Conservation (phyloP, 352 stramenopile genomes). For the Thalassiosira hispida region DNA sequence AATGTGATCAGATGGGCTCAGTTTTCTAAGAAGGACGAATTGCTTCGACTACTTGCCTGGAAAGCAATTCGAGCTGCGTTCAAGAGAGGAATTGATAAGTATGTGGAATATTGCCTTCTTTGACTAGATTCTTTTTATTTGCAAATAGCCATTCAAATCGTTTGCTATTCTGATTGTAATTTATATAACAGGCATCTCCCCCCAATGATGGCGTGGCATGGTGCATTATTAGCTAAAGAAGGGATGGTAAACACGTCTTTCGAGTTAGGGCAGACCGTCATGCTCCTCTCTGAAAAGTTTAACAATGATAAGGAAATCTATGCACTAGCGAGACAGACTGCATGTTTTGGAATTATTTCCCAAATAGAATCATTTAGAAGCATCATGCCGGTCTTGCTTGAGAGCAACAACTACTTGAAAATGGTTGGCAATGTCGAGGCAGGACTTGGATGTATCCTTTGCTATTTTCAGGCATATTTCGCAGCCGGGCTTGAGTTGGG, state of each 20-base stretch:
- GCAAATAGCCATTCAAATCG: no score
- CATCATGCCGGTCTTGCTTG: background rate
- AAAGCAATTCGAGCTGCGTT: slow-evolving; percentile 10
- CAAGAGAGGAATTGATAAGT: slow-evolving; percentile 8
- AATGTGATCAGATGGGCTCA: slow-evolving; percentile 6
- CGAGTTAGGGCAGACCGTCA: slow-evolving; percentile 3
- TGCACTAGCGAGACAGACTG: background rate
- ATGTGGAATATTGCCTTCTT: no score
- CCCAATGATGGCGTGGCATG: background rate
- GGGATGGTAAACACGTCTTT: slow-evolving; percentile 8
- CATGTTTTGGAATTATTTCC: background rate
- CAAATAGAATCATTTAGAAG: slow-evolving; percentile 12
- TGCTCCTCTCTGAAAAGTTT: background rate
- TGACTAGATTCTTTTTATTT: no score
- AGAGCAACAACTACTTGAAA: slow-evolving; percentile 14
- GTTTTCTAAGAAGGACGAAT: slow-evolving; percentile 14
- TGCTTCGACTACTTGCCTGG: slow-evolving; percentile 17
- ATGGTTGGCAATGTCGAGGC: slow-evolving; percentile 14
- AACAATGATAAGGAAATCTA: slow-evolving; percentile 13
- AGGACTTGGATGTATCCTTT: slow-evolving; percentile 1
- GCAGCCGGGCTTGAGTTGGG: slow-evolving; percentile 9
- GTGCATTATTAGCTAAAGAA: background rate
- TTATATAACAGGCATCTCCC: no score
- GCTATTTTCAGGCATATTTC: slow-evolving; percentile 12
- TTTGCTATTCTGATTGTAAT: no score